Evolutionary conservation across 306 rosid genomes (phyloP).

Genomic region (Cucumis hystrix): DNA sequence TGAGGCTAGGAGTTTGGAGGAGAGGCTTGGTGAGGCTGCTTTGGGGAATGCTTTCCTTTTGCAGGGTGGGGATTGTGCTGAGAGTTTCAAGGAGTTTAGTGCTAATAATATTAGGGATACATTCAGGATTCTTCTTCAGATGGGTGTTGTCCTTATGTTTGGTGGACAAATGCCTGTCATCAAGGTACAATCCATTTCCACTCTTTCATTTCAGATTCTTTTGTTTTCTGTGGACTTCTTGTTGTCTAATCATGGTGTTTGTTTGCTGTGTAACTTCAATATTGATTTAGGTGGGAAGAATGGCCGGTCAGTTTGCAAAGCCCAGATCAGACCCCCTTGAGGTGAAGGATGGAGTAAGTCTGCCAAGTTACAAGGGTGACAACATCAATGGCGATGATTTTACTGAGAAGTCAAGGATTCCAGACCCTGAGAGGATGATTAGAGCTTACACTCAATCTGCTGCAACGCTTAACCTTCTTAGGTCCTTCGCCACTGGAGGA

Average conservation of each 20-base stretch:
- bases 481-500: slow-evolving; percentile 73
- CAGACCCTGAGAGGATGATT: slow-evolving; percentile 62
- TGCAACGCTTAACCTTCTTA: slow-evolving; percentile 53
- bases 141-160: slow-evolving; percentile 71
- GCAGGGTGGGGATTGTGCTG: slow-evolving; percentile 70
- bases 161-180: slow-evolving; percentile 61
- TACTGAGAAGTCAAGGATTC: slow-evolving; percentile 44
- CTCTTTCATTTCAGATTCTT: neutral
- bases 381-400: slow-evolving; percentile 55
- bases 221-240: neutral
- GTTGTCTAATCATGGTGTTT: neutral
- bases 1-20: slow-evolving; percentile 58
- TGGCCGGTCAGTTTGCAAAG: slow-evolving; percentile 77
- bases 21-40: slow-evolving; percentile 57
- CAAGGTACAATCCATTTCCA: slow-evolving; percentile 24
- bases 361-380: slow-evolving; percentile 59
- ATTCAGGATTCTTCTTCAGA: slow-evolving; percentile 52
- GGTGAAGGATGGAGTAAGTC: slow-evolving; percentile 47
- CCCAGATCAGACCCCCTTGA: slow-evolving; percentile 38
- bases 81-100: slow-evolving; percentile 73
- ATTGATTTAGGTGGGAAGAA: slow-evolving; percentile 53
- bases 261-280: neutral
- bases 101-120: slow-evolving; percentile 62
- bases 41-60: slow-evolving; percentile 57
- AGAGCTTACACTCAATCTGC: slow-evolving; percentile 69